These are phyloP conservation scores for Colletotrichum tofieldiae DNA, from an alignment of 2,329 filamentous ascomycete species.

Conservation along the genomic window DNA sequence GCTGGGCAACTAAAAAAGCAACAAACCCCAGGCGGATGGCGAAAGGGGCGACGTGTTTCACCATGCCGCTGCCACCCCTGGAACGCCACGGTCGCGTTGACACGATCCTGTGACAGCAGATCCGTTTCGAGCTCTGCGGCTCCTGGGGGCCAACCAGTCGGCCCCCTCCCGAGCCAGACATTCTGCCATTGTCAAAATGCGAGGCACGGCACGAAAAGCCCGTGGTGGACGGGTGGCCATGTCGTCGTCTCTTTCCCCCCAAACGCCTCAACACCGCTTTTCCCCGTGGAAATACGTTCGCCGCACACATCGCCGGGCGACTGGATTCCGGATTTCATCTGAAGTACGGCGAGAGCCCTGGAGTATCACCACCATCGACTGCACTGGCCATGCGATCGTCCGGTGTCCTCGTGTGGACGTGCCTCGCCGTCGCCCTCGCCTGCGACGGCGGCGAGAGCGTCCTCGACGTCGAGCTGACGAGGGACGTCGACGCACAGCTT, in stretches of 20 bases:
- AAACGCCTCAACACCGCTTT: not conserved
- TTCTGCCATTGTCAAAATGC: not conserved
- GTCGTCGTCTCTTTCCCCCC: not conserved
- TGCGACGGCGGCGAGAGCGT: conserved; percentile 14
- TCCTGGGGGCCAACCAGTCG: not conserved
- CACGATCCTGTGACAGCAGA: conserved; percentile 40
- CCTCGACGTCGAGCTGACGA: not conserved
- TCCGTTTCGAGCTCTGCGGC: conserved; percentile 31
- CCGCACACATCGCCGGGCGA: not conserved
- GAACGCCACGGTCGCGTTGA: conserved; percentile 19
- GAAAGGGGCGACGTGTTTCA: not conserved
- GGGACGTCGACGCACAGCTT: not conserved
- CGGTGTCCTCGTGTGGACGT: conserved; percentile 29
- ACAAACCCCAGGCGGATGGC: not conserved
- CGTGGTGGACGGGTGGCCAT: not conserved
- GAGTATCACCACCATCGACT: not conserved
- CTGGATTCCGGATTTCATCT: not conserved
- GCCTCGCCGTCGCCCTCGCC: conserved; percentile 15
- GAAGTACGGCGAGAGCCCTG: conserved; percentile 18
- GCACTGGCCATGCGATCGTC: conserved; percentile 32
- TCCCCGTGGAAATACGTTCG: not conserved
- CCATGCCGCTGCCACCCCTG: not conserved
- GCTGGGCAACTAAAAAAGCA: not conserved
- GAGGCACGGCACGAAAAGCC: not conserved
- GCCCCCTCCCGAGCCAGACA: not conserved